Evolutionary conservation across 2,329 filamentous ascomycete species (phyloP).

Genomic region (Dactylellina sp.): DNA sequence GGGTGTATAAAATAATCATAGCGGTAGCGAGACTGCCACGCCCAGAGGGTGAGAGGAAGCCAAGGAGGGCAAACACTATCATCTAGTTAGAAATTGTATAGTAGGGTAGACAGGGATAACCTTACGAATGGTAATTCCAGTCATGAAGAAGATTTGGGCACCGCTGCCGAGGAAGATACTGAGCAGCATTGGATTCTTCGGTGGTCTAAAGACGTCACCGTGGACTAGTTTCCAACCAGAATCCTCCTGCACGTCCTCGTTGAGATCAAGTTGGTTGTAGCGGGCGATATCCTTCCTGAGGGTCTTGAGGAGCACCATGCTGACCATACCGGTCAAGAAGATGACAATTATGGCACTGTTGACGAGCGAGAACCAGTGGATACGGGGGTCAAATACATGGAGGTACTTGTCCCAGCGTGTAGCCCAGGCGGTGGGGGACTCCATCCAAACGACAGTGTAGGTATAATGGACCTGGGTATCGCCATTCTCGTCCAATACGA

Average conservation of each 20-base stretch:
- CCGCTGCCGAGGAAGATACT: slow-evolving; percentile 92
- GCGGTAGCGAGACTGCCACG: slow-evolving; percentile 93
- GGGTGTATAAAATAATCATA: slow-evolving; percentile 90
- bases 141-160: slow-evolving; percentile 97
- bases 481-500: slow-evolving; percentile 75
- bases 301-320: slow-evolving; percentile 88
- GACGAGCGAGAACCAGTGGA: slow-evolving; percentile 98
- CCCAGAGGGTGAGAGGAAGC: slow-evolving; percentile 95
- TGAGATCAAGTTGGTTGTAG: slow-evolving; percentile 93
- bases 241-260: slow-evolving; percentile 96
- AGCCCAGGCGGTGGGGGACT: slow-evolving; percentile 88
- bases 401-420: slow-evolving; percentile 99
- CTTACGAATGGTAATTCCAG: slow-evolving; percentile 84
- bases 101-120: slow-evolving; percentile 55
- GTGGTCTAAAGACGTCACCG: slow-evolving; percentile 93
- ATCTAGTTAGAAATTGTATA: slow-evolving; percentile 49
- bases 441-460: slow-evolving; percentile 90
- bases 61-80: slow-evolving; percentile 83
- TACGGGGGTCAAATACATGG: slow-evolving; percentile 96
- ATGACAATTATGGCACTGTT: slow-evolving; percentile 95
- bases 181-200: slow-evolving; percentile 82
- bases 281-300: slow-evolving; percentile 94
- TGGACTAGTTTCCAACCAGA: slow-evolving; percentile 99
- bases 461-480: slow-evolving; percentile 82
- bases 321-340: slow-evolving; percentile 89